A percentile compares a stretch with the other conserved stretches of the same genome.
Conservation (phyloP, 2,329 filamentous ascomycete genomes). For the Botrytis deweyae region DNA sequence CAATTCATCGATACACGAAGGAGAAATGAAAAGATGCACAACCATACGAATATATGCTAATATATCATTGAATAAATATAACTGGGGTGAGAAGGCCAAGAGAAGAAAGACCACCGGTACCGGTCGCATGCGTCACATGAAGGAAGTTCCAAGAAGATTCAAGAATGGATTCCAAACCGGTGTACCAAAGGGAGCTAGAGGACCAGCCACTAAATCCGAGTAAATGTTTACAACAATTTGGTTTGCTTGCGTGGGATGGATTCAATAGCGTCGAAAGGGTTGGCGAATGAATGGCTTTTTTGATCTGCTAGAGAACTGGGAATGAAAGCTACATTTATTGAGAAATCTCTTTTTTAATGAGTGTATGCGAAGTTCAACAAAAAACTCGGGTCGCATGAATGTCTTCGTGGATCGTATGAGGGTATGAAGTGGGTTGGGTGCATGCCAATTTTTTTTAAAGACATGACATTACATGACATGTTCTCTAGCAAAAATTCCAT, state of each 20-base stretch:
- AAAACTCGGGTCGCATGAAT: constrained; percentile 11
- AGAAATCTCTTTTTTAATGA: constrained; percentile 14
- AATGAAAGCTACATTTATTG: constrained; percentile 14
- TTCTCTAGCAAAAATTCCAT: constrained; percentile 39
- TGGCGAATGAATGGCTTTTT: constrained; percentile 23
- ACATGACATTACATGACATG: constrained; percentile 28
- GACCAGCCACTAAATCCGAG: constrained; percentile 47
- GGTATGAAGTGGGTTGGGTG: constrained; percentile 10
- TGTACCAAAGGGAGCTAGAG: constrained; percentile 78
- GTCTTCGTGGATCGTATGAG: constrained; percentile 2
- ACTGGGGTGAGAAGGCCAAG: constrained; percentile 99
- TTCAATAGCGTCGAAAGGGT: constrained; percentile 34
- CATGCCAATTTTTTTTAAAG: constrained; percentile 14
- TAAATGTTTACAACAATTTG: constrained; percentile 36
- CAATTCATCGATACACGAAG: background rate
- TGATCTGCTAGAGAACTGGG: constrained; percentile 19
- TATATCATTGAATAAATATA: constrained; percentile 73
- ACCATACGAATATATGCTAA: constrained; percentile 67
- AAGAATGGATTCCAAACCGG: constrained; percentile 97
- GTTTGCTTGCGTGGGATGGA: constrained; percentile 36
- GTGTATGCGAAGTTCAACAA: constrained; percentile 11
- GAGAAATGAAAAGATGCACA: constrained; percentile 50
- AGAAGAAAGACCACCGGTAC: constrained; percentile 98
- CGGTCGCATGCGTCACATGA: constrained; percentile 93
- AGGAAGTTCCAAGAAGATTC: constrained; percentile 88